phyloP scores from a whole-genome alignment of 2,329 filamentous ascomycete species.

The Nannizziopsis arthrosporioides region DNA sequence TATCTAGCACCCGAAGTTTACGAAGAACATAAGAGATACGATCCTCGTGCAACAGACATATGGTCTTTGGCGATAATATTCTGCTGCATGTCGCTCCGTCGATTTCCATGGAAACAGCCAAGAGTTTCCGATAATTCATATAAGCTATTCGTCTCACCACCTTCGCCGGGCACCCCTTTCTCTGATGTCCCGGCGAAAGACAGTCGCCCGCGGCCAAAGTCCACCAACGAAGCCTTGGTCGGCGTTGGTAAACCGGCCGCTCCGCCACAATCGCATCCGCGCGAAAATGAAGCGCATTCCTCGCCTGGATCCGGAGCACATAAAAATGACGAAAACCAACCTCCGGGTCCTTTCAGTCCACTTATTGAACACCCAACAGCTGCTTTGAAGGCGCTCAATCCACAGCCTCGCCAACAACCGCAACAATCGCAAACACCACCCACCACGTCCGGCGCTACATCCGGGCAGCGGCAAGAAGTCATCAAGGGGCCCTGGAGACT shows the following conservation, averaged over 20 bases:
- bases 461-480: slow-evolving; percentile 48
- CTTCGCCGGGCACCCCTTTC: slow-evolving; percentile 54
- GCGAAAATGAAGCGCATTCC: neutral
- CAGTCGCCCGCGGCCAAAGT: slow-evolving; percentile 25
- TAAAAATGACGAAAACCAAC: slow-evolving; percentile 9
- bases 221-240: slow-evolving; percentile 18
- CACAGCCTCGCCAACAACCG: slow-evolving; percentile 11
- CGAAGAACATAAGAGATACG: slow-evolving; percentile 83
- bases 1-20: slow-evolving; percentile 97
- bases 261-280: neutral
- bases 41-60: slow-evolving; percentile 85
- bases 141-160: slow-evolving; percentile 78
- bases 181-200: slow-evolving; percentile 31
- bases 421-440: slow-evolving; percentile 7
- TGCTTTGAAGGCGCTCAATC: slow-evolving; percentile 10
- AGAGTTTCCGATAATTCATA: slow-evolving; percentile 86
- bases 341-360: slow-evolving; percentile 3
- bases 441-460: slow-evolving; percentile 15
- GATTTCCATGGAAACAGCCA: slow-evolving; percentile 96
- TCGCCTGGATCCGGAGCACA: slow-evolving; percentile 9
- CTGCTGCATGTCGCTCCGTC: slow-evolving; percentile 91
- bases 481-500: slow-evolving; percentile 91
- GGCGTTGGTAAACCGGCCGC: slow-evolving; percentile 1
- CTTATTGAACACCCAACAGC: slow-evolving; percentile 16
- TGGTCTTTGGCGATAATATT: slow-evolving; percentile 99